These are phyloP conservation scores for Trichoderma guizhouense DNA, from an alignment of 2,329 filamentous ascomycete species.

Conservation along the genomic window DNA sequence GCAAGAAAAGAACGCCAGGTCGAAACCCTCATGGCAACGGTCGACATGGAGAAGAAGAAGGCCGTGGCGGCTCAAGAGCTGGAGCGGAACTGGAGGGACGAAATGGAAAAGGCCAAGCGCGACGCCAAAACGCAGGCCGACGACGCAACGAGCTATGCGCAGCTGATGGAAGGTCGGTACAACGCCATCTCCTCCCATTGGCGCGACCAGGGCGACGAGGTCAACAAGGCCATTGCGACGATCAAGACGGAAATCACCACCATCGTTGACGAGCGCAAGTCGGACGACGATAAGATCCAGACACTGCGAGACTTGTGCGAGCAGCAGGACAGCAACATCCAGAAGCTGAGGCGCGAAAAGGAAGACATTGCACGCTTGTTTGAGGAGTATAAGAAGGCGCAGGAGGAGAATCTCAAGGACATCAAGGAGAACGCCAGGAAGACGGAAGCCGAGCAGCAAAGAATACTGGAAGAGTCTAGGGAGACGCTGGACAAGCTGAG, in stretches of 20 bases:
- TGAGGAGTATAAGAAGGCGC: constrained; percentile 61
- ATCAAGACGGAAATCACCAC: constrained; percentile 53
- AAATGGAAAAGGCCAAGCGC: constrained; percentile 59
- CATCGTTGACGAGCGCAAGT: constrained; percentile 53
- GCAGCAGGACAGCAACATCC: constrained; percentile 68
- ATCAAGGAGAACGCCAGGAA: constrained; percentile 57
- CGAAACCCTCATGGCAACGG: constrained; percentile 60
- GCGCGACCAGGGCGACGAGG: constrained; percentile 63
- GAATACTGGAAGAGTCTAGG: constrained; percentile 55
- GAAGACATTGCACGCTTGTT: constrained; percentile 58
- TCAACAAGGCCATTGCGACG: constrained; percentile 49
- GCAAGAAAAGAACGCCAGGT: constrained; percentile 72
- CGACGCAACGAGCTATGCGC: constrained; percentile 60
- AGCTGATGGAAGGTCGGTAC: constrained; percentile 68
- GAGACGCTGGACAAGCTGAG: constrained; percentile 64
- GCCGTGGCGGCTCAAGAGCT: constrained; percentile 56
- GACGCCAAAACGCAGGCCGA: constrained; percentile 63
- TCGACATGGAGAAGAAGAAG: constrained; percentile 63
- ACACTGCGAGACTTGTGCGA: constrained; percentile 67
- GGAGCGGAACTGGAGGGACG: constrained; percentile 59
- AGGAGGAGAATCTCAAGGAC: constrained; percentile 57
- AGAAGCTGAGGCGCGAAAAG: constrained; percentile 58
- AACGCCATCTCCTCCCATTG: constrained; percentile 64
- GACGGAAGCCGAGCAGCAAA: constrained; percentile 60
- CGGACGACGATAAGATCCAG: constrained; percentile 61